Percentiles rank a stretch among this genome's conserved stretches.
phyloP scores from a whole-genome alignment of 352 stramenopile genomes.

The Phytophthora pisi region DNA sequence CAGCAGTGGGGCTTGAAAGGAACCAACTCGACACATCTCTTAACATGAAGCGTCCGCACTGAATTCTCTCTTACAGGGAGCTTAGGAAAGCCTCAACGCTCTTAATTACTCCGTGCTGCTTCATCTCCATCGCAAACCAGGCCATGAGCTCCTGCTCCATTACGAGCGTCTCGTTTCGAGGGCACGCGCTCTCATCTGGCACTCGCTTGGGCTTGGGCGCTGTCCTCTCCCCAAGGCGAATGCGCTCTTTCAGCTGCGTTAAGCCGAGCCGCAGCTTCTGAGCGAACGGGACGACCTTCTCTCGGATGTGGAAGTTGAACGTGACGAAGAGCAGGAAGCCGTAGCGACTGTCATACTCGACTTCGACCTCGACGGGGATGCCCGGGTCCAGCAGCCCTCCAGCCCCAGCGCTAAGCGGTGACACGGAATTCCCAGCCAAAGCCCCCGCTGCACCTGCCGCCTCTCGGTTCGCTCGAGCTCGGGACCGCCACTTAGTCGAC shows the following conservation, averaged over 20 bases:
- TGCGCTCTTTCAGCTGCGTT: constrained; percentile 18
- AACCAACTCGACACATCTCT: not conserved
- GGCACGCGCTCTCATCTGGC: constrained; percentile 4
- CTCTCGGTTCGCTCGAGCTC: constrained; percentile 4
- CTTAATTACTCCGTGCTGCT: constrained; percentile 58
- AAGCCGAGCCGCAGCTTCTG: constrained; percentile 7
- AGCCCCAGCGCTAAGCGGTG: constrained; percentile 17
- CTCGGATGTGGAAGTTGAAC: constrained; percentile 49
- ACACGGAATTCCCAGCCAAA: constrained; percentile 31
- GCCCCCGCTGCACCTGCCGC: not conserved
- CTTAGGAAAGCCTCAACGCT: constrained; percentile 41
- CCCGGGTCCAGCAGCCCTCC: constrained; percentile 29
- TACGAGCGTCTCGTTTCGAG: constrained; percentile 35
- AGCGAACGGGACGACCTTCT: constrained; percentile 19
- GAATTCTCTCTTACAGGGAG: constrained; percentile 8
- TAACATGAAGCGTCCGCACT: no score
- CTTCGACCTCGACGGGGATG: constrained; percentile 77
- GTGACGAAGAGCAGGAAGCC: constrained; percentile 59
- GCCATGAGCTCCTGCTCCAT: constrained; percentile 54
- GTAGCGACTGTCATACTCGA: constrained; percentile 65
- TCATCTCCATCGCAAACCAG: constrained; percentile 63
- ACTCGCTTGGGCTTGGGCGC: constrained; percentile 10
- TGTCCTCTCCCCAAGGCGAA: constrained; percentile 20
- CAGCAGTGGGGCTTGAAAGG: no score
- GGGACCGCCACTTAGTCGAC: constrained; percentile 23